A percentile compares a stretch with the other conserved stretches of the same genome.
Conservation (phyloP, 495 filamentous ascomycete genomes). For the Lasiosphaeria ovina region DNA sequence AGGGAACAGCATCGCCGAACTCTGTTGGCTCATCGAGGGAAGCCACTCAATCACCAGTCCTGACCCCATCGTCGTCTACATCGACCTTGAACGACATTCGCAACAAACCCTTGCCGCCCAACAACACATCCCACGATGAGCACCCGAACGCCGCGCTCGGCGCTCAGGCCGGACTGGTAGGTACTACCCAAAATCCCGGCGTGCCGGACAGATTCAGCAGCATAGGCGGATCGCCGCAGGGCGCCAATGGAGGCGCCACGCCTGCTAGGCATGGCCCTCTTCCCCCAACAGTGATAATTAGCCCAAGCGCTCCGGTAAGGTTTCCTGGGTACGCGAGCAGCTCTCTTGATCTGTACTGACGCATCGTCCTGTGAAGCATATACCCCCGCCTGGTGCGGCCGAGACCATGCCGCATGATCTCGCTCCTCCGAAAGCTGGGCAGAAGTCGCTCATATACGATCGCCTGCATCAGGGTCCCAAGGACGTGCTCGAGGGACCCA, state of each 20-base stretch:
- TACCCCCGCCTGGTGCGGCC: conserved; percentile 86
- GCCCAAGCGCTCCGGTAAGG: conserved; percentile 89
- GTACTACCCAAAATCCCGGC: conserved; percentile 24
- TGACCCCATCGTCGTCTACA: conserved; percentile 79
- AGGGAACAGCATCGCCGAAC: conserved; percentile 75
- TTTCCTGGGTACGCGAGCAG: conserved; percentile 1
- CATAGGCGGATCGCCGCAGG: conserved; percentile 37
- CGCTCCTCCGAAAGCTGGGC: conserved; percentile 81
- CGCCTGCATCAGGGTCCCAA: conserved; percentile 90
- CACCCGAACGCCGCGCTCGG: conserved; percentile 42
- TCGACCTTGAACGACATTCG: conserved; percentile 81
- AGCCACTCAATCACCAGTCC: conserved; percentile 54
- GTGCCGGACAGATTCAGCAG: conserved; percentile 46
- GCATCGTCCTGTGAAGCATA: conserved; percentile 58
- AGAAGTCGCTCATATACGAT: conserved; percentile 87
- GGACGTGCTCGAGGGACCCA: conserved; percentile 89
- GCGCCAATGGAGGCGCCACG: conserved; percentile 61
- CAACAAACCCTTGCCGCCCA: conserved; percentile 73
- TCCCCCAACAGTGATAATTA: conserved; percentile 91
- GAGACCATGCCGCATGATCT: conserved; percentile 99
- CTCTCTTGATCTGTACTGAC: conserved; percentile 24
- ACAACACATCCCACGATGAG: conserved; percentile 58
- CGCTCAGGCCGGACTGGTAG: conserved; percentile 33
- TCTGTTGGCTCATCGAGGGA: conserved; percentile 54
- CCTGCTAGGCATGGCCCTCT: conserved; percentile 68